Conservation (phyloP, 257 asterid species). For the Verbascum thapsus region DNA sequence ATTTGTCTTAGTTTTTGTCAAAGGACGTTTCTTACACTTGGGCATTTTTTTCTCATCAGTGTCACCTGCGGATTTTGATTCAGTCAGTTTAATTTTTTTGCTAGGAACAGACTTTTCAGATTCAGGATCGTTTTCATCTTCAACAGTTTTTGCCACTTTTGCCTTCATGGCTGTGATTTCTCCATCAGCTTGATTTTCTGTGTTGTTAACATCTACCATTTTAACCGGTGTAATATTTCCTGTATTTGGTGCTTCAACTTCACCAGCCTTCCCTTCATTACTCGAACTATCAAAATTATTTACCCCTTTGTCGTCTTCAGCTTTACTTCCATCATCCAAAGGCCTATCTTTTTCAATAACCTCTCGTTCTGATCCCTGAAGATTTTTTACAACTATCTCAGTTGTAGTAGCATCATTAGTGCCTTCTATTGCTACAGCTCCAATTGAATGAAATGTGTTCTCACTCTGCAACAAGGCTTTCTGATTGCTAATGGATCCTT, state of each 20-base stretch:
- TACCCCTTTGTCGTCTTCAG: conserved; percentile 40
- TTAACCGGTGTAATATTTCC: not conserved
- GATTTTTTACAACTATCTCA: too few species aligned
- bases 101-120: conserved; percentile 32
- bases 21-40: conserved; percentile 48
- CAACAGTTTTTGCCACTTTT: conserved; percentile 32
- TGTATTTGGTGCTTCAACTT: conserved; percentile 32
- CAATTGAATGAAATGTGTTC: conserved; percentile 26
- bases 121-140: conserved; percentile 29
- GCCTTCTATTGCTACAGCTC: conserved; percentile 28
- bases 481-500: conserved; percentile 46
- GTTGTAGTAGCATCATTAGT: too few species aligned
- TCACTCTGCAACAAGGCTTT: conserved; percentile 34
- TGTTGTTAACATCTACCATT: conserved; percentile 10
- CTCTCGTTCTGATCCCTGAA: too few species aligned
- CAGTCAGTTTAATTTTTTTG: conserved; percentile 33
- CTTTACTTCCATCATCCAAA: conserved; percentile 41
- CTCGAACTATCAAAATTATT: conserved; percentile 27
- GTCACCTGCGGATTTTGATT: conserved; percentile 31
- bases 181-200: conserved; percentile 32
- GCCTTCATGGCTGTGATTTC: conserved; percentile 12
- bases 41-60: conserved; percentile 32
- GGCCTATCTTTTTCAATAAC: conserved; percentile 20
- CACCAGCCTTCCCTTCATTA: conserved; percentile 28
- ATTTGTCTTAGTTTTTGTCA: conserved; percentile 39